phyloP scores from a whole-genome alignment of 2,329 filamentous ascomycete genomes.

The Fusarium illudens region DNA sequence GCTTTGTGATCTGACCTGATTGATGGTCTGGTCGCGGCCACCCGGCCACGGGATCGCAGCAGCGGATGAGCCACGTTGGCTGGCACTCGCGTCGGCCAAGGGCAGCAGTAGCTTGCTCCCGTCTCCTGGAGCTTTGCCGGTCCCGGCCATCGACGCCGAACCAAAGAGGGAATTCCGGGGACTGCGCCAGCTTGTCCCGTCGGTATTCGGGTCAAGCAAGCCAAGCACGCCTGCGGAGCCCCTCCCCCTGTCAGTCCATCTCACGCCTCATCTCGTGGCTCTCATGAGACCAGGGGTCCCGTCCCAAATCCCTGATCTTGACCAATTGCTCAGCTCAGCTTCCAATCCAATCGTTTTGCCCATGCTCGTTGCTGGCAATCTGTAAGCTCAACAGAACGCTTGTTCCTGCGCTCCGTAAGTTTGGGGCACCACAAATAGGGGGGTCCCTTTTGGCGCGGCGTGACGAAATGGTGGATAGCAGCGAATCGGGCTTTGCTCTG shows the following conservation, averaged over 20 bases:
- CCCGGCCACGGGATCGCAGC: constrained; percentile 22
- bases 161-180: constrained; percentile 19
- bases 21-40: constrained; percentile 7
- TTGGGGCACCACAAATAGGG: constrained; percentile 21
- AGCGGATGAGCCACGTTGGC: constrained; percentile 1
- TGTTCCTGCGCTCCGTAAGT: constrained; percentile 3
- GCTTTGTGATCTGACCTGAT: constrained; percentile 33
- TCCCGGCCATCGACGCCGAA: constrained; percentile 12
- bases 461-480: constrained; percentile 18
- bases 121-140: constrained; percentile 16
- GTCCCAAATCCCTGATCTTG: constrained; percentile 4
- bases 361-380: constrained; percentile 19
- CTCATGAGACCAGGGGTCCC: constrained; percentile 25
- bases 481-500: constrained; percentile 38
- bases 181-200: constrained; percentile 24
- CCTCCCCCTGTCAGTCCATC: constrained; percentile 5
- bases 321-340: constrained; percentile 9
- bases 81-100: not conserved
- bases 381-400: constrained; percentile 12
- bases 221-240: not conserved
- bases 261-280: constrained; percentile 30
- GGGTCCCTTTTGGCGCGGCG: constrained; percentile 8
- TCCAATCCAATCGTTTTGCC: constrained; percentile 30
- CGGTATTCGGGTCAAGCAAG: constrained; percentile 16
- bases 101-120: not conserved